Evolutionary conservation across 768 basidiomycete genomes (phyloP).

Genomic region (Candolleomyces efflorescens): DNA sequence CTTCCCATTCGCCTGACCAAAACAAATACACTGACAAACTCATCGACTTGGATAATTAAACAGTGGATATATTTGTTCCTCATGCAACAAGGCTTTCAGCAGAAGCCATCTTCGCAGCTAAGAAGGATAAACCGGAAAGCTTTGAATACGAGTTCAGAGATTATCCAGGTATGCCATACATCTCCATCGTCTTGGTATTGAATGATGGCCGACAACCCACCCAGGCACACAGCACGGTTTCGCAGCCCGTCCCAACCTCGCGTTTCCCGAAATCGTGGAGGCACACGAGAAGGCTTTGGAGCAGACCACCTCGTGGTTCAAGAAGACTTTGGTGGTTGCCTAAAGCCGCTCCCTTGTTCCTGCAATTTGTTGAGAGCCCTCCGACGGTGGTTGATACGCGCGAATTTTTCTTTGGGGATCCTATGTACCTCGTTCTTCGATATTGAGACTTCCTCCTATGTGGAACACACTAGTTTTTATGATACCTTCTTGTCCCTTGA

Average conservation of each 20-base stretch:
- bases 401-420: too few relatives aligned
- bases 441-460: too few relatives aligned
- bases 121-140: slow-evolving; percentile 30
- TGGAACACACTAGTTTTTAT: too few relatives aligned
- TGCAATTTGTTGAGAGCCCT: too few relatives aligned
- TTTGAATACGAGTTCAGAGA: slow-evolving; percentile 43
- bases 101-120: slow-evolving; percentile 32
- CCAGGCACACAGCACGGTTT: slow-evolving; percentile 45
- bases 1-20: not conserved
- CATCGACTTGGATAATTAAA: too few relatives aligned
- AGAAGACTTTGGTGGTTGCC: slow-evolving; percentile 19
- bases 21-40: too few relatives aligned
- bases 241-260: slow-evolving; percentile 36
- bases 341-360: not conserved
- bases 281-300: slow-evolving; percentile 39
- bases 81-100: slow-evolving; percentile 23
- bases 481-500: too few relatives aligned
- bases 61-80: slow-evolving; percentile 37
- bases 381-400: too few relatives aligned
- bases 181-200: not conserved
- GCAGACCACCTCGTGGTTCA: slow-evolving; percentile 42
- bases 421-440: too few relatives aligned
- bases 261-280: slow-evolving; percentile 33
- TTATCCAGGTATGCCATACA: slow-evolving; percentile 33
- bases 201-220: too few relatives aligned